Conservation (phyloP, 306 rosid genomes). For the Glycine tomentella region DNA sequence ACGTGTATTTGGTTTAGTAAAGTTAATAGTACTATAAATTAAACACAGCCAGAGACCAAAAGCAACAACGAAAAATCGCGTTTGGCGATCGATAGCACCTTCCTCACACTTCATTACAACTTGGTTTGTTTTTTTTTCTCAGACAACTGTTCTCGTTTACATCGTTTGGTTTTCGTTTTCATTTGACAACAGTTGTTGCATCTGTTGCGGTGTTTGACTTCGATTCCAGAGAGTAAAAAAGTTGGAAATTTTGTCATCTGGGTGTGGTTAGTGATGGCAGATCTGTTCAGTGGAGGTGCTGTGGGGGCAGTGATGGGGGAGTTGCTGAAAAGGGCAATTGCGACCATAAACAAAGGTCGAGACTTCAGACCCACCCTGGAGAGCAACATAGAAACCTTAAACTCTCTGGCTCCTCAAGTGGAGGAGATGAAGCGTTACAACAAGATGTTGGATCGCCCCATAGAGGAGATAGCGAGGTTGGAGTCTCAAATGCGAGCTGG, state of each 20-base stretch:
- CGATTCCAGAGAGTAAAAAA: background rate
- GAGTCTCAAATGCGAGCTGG: constrained; percentile 36
- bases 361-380: background rate
- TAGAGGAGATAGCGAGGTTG: constrained; percentile 27
- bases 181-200: background rate
- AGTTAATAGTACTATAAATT: too few relatives aligned
- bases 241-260: background rate
- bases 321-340: background rate
- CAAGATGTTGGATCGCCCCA: constrained; percentile 41
- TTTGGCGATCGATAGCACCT: background rate
- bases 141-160: background rate
- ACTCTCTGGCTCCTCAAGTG: constrained; percentile 22
- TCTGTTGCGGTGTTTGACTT: background rate
- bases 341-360: constrained; percentile 30
- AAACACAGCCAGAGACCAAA: too few relatives aligned
- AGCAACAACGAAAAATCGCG: background rate
- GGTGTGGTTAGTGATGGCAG: background rate
- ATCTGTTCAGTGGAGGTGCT: constrained; percentile 7
- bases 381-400: constrained; percentile 34
- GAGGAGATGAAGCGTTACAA: constrained; percentile 34
- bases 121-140: background rate
- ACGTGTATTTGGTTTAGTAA: too few relatives aligned
- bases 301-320: constrained; percentile 44
- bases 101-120: background rate
- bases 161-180: too few relatives aligned